Evolutionary conservation across 768 basidiomycete genomes (phyloP), one percentile per base, ranked within the genome.

Genomic region (Trichaptum fuscoviolaceum): DNA sequence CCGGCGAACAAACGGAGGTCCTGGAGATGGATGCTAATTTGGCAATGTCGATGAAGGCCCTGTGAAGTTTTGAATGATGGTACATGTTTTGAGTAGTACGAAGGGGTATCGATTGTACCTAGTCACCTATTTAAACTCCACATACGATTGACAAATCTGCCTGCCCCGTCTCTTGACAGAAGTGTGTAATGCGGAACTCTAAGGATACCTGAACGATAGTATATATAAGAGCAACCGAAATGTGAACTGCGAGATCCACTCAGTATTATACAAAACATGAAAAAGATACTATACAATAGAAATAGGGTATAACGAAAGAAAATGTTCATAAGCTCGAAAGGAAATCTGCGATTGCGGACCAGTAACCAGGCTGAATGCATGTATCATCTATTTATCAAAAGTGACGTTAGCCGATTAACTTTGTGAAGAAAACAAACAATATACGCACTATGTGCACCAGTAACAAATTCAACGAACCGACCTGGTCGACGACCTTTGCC

Each of bases 391-490:
- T 34, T 68, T 25, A 26, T 8, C 9, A 17, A 60, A 18, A 24
- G 8, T 10, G 15, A 5, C 9, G 18, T 63, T 30, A 58, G 35
- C 36, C 60, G 66, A 65, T 66, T 57, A 62, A 66, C 8, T 42
- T 62, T n/a, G 18, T 25, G n/a, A 25, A 23, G 17, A 18, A 24
- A 23, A 64, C 30, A 69, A 25, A 24, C 27, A 24, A 57, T 63
- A 70, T 70, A 74, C 78, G 63, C 64, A 88, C 87, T 88, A 67
- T 88, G 87, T 10, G 76, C 75, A 20, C 87, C 87, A 27, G 72
- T 17, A n/a, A 80, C 76, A 68, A 87, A 87, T 65, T 87, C 83
- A 66, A 85, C 76, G 69, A 82, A 87, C 70, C 79, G 83, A 27
- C 59, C 59, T 12, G 84, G 85, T 59, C 81, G 78, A 62, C 20